A percentile compares a stretch with the other conserved stretches of the same genome.
Evolutionary conservation across 768 basidiomycete species (phyloP).

Genomic region (Cubamyces sp.): DNA sequence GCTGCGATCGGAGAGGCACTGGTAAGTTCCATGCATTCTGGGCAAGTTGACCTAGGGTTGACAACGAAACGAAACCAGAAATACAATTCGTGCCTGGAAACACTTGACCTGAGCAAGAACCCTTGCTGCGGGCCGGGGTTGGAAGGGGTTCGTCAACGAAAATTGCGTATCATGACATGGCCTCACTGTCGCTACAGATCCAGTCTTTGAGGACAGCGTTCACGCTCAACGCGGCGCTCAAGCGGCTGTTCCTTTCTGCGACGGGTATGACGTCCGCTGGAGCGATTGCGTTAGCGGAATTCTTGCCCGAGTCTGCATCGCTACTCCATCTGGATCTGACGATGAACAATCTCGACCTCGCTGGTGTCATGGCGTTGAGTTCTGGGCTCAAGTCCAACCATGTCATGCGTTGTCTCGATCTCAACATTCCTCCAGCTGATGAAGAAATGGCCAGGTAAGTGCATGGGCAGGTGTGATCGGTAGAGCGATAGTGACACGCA

Average conservation of each 20-base stretch:
- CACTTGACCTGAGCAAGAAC: conserved; percentile 90
- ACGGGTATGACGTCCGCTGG: conserved; percentile 81
- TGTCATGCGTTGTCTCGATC: conserved; percentile 88
- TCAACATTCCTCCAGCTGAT: conserved; percentile 87
- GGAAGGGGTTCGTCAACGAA: conserved; percentile 72
- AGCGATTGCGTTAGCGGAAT: conserved; percentile 95
- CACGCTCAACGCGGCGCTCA: conserved; percentile 88
- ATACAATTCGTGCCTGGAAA: conserved; percentile 93
- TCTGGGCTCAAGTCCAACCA: conserved; percentile 84
- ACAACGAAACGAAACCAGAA: conserved; percentile 53
- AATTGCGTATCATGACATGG: neutral
- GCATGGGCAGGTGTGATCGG: neutral
- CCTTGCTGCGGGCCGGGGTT: conserved; percentile 88
- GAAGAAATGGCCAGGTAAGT: conserved; percentile 74
- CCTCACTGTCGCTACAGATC: conserved; percentile 48
- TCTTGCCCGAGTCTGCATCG: conserved; percentile 86
- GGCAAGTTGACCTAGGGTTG: neutral
- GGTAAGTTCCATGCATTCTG: conserved; percentile 48
- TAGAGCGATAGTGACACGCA: neutral
- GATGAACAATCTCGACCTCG: conserved; percentile 79
- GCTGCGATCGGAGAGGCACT: conserved; percentile 86
- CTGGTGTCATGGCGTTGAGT: conserved; percentile 91
- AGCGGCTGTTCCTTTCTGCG: conserved; percentile 88
- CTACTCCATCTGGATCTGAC: conserved; percentile 93
- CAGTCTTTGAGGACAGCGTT: conserved; percentile 91